Evolutionary conservation across 192 early-diverging fungal genomes (phyloP).

Genomic region (Piromyces finnis): DNA sequence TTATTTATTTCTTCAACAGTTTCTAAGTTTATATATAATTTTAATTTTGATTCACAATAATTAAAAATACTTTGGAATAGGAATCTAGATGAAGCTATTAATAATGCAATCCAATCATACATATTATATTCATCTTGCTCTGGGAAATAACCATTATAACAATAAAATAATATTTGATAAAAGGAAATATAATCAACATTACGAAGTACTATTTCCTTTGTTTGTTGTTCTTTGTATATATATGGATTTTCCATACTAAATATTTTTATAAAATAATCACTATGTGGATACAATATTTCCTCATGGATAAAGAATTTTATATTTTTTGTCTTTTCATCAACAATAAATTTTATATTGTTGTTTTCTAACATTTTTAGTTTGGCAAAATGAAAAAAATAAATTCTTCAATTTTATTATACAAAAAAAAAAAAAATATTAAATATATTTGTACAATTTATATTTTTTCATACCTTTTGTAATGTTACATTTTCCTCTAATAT

Average conservation of each 20-base stretch:
- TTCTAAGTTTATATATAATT: neutral
- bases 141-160: neutral
- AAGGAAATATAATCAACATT: neutral
- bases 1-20: neutral
- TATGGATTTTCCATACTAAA: neutral
- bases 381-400: too few relatives aligned
- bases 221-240: neutral
- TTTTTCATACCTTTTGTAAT: neutral
- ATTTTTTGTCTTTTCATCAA: neutral
- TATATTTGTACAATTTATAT: too few relatives aligned
- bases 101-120: neutral
- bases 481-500: neutral
- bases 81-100: neutral
- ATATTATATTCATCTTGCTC: neutral
- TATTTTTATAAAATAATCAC: neutral
- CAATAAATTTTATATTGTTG: neutral
- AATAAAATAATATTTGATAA: neutral
- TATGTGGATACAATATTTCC: neutral
- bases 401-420: too few relatives aligned
- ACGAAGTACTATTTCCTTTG: neutral
- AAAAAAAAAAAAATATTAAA: too few relatives aligned
- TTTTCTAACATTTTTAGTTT: too few relatives aligned
- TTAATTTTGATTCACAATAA: neutral
- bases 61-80: neutral
- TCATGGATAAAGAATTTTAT: neutral